Evolutionary conservation across 768 basidiomycete genomes (phyloP).

Genomic region (Leucocoprinus sp.): DNA sequence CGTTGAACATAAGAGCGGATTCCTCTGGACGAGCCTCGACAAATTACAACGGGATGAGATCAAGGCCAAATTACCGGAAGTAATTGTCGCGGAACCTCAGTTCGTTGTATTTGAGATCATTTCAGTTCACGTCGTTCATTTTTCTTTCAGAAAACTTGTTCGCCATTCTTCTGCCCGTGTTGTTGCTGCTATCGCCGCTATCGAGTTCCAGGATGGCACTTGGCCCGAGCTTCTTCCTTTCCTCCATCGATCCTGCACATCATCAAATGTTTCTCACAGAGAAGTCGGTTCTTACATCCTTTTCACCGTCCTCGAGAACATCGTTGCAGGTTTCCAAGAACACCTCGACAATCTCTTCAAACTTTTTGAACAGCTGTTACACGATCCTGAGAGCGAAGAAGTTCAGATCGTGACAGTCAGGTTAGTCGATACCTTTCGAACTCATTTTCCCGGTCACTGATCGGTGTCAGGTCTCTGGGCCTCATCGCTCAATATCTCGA

Average conservation of each 20-base stretch:
- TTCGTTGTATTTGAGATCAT: slow-evolving; percentile 28
- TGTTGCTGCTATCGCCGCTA: slow-evolving; percentile 83
- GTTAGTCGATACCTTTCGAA: slow-evolving; percentile 27
- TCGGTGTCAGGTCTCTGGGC: slow-evolving; percentile 60
- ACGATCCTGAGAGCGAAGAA: slow-evolving; percentile 80
- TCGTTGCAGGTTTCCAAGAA: slow-evolving; percentile 83
- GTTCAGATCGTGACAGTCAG: slow-evolving; percentile 86
- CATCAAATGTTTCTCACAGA: slow-evolving; percentile 63
- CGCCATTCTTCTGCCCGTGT: slow-evolving; percentile 91
- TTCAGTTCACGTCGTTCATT: slow-evolving; percentile 15
- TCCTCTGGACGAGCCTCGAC: slow-evolving; percentile 70
- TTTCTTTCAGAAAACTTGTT: slow-evolving; percentile 64
- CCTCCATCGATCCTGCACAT: slow-evolving; percentile 70
- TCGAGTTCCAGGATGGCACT: slow-evolving; percentile 70
- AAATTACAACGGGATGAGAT: slow-evolving; percentile 70
- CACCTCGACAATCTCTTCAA: slow-evolving; percentile 69
- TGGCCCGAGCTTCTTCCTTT: slow-evolving; percentile 90
- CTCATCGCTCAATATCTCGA: slow-evolving; percentile 92
- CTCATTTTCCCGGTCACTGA: slow-evolving; percentile 3
- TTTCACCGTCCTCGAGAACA: slow-evolving; percentile 84
- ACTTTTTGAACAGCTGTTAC: slow-evolving; percentile 64
- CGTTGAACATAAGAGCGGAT: slow-evolving; percentile 68
- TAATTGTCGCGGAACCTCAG: slow-evolving; percentile 74
- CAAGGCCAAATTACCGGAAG: slow-evolving; percentile 73
- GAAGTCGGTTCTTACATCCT: slow-evolving; percentile 90